Evolutionary conservation across 306 rosid genomes (phyloP).

Genomic region (Trifolium repens): DNA sequence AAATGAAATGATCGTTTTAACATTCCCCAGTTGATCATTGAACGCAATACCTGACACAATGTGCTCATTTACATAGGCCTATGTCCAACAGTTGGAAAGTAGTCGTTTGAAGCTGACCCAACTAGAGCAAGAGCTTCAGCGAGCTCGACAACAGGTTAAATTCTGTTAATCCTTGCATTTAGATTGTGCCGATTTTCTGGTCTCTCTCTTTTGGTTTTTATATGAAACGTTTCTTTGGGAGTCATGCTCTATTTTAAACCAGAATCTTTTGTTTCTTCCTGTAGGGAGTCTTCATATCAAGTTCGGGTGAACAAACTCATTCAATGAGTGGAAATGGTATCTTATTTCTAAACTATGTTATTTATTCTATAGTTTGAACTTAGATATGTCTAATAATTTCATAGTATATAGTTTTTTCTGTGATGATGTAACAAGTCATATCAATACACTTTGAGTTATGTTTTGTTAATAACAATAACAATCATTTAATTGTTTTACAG

Average conservation of each 20-base stretch:
- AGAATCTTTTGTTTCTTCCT: conserved; percentile 35
- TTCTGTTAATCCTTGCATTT: conserved; percentile 26
- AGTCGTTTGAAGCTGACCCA: conserved; percentile 96
- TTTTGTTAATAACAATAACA: conserved; percentile 38
- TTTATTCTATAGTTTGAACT: conserved; percentile 29
- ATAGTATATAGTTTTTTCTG: conserved; percentile 24
- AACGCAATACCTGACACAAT: conserved; percentile 22
- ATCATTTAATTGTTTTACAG: conserved; percentile 54
- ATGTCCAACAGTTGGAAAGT: conserved; percentile 95
- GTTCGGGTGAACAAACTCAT: conserved; percentile 86
- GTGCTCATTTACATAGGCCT: conserved; percentile 61
- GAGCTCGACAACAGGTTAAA: conserved; percentile 94
- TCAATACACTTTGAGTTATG: background rate
- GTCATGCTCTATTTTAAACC: conserved; percentile 28
- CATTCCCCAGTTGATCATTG: conserved; percentile 20
- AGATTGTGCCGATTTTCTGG: background rate
- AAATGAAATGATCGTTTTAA: conserved; percentile 2
- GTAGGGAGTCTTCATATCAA: conserved; percentile 94
- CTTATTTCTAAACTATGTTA: conserved; percentile 31
- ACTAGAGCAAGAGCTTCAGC: conserved; percentile 98
- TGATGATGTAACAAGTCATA: conserved; percentile 26
- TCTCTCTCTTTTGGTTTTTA: background rate
- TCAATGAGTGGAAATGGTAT: conserved; percentile 96
- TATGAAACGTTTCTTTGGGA: background rate
- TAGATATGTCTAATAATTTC: conserved; percentile 14